These are phyloP conservation scores for Fusarium falciforme DNA, from an alignment of 2,329 filamentous ascomycete species.

Conservation along the genomic window DNA sequence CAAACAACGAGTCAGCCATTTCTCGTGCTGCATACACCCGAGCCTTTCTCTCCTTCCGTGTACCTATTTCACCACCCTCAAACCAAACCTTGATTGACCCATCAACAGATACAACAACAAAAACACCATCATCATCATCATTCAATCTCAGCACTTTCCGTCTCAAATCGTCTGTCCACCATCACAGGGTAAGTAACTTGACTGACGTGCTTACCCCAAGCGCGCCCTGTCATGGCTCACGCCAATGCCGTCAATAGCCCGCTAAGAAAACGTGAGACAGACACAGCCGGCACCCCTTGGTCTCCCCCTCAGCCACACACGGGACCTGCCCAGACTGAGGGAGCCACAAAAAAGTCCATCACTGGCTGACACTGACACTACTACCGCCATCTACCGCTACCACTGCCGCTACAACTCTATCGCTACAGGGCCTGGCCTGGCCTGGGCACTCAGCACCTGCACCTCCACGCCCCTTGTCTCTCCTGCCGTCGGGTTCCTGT, in stretches of 20 bases:
- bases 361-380: constrained; percentile 1
- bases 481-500: background rate
- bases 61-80: background rate
- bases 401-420: background rate
- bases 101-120: background rate
- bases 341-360: background rate
- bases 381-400: background rate
- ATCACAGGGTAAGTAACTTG: background rate
- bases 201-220: background rate
- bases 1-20: background rate
- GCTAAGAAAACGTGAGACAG: constrained; percentile 3
- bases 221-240: background rate
- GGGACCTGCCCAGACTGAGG: background rate
- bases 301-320: background rate
- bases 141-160: background rate
- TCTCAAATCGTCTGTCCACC: background rate
- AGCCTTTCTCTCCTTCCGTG: background rate
- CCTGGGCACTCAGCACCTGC: background rate
- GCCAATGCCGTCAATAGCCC: constrained; percentile 5
- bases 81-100: background rate
- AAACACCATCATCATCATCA: background rate
- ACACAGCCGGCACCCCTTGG: background rate
- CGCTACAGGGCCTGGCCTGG: background rate
- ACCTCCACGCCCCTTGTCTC: background rate
- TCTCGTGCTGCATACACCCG: background rate